Evolutionary conservation across 2,329 filamentous ascomycete genomes (phyloP), one percentile per base, ranked within the genome.

Genomic region (Karstenula rhodostoma): DNA sequence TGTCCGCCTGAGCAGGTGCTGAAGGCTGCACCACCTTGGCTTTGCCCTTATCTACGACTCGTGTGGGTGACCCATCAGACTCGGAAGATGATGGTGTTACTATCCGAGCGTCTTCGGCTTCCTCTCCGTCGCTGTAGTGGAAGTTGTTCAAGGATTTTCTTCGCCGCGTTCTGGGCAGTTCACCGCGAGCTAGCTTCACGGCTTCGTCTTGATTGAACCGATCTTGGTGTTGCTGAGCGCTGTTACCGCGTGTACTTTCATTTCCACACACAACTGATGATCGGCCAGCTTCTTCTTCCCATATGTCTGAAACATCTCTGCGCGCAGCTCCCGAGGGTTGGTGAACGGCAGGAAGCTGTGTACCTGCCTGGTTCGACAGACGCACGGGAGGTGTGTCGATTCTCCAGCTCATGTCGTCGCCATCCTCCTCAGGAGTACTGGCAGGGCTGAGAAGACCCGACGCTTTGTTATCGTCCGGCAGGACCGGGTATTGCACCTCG

Each of bases 211-310:
- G 72, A 9, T 67, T 65, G 43, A 79, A 77, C 15, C 78, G 57
- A 44, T 79, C 78, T 35, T 75, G 68, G 5, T 72, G n/a, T 23
- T 70, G 62, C 13, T 70, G 61, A 43, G 61, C 35, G 29, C 64
- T 61, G 27, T 67, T 61, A 23, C 50, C 55, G 23, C 61, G 49
- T 33, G 58, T 62, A 19, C 70, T 67, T n/a, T 73, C 68, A 1
- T 66, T 19, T n/a, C 60, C 58, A 5, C 67, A 56, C 32, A 60
- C 63, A 23, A 65, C 59, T 0, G 69, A 66, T 17, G 73, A 72
- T 9, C 79, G 75, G 44, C 80, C 82, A 17, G 80, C 81, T 63
- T 83, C 81, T 58, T 82, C 81, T 67, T 81, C 75, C 82, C 82
- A 83, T 23, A 84, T 76, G 56, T 83, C 81, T 19, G 71, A 13